Evolutionary conservation across 2,329 filamentous ascomycete genomes (phyloP).

Genomic region (Lecanicillium sp.): DNA sequence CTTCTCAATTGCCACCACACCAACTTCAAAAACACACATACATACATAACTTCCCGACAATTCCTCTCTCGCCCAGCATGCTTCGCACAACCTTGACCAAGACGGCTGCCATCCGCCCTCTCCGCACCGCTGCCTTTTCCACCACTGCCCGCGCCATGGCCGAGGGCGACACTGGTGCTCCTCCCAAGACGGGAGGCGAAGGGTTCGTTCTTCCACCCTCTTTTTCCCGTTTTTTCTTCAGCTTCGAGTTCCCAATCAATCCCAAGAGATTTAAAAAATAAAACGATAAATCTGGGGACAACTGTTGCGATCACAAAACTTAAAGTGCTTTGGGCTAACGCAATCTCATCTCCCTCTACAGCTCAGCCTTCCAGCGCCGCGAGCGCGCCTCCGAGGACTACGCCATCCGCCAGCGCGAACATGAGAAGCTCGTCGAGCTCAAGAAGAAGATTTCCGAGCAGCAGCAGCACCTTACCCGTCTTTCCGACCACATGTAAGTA

Average conservation of each 20-base stretch:
- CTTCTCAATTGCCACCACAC: conserved; percentile 10
- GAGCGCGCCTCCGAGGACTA: conserved; percentile 81
- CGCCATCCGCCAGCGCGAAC: conserved; percentile 80
- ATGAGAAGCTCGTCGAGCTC: conserved; percentile 77
- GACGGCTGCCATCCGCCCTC: conserved; percentile 44
- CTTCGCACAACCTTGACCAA: conserved; percentile 56
- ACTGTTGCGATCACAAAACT: too few relatives aligned
- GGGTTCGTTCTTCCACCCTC: conserved; percentile 33
- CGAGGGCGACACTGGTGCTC: conserved; percentile 62
- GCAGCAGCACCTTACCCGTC: conserved; percentile 73
- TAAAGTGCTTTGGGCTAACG: too few relatives aligned
- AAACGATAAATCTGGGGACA: too few relatives aligned
- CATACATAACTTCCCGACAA: conserved; percentile 8
- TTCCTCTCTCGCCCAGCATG: conserved; percentile 38
- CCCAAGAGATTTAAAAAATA: too few relatives aligned
- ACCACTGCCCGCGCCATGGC: conserved; percentile 55
- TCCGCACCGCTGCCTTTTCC: conserved; percentile 52
- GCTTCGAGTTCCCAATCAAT: background rate
- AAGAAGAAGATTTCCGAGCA: conserved; percentile 68
- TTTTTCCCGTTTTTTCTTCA: conserved; percentile 1
- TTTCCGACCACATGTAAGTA: conserved; percentile 77
- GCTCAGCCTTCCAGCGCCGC: conserved; percentile 87
- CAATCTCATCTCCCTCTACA: conserved; percentile 24
- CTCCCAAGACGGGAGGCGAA: conserved; percentile 42
- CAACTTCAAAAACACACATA: conserved; percentile 7